phyloP scores from a whole-genome alignment of 2,329 filamentous ascomycete genomes.

The Ophiostoma montium region DNA sequence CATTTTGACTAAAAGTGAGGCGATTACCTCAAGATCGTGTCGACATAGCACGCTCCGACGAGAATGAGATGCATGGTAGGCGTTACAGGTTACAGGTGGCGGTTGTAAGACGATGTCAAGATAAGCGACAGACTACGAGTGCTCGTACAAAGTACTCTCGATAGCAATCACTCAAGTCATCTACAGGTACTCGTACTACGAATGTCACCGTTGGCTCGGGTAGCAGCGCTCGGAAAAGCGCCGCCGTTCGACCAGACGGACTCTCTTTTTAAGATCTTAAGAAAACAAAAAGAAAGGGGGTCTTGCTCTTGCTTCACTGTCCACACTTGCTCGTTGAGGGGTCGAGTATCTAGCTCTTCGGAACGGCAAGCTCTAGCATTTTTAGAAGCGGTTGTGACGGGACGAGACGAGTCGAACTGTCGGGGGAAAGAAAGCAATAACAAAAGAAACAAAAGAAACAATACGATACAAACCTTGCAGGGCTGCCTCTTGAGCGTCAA shows the following conservation, averaged over 20 bases:
- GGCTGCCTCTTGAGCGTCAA: neutral
- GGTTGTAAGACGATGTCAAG: neutral
- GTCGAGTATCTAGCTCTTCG: constrained; percentile 18
- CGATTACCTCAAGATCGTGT: constrained; percentile 49
- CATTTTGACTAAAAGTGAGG: too few species aligned
- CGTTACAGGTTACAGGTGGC: too few species aligned
- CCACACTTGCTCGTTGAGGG: constrained; percentile 51
- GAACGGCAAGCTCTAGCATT: constrained; percentile 54
- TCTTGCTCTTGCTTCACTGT: constrained; percentile 50
- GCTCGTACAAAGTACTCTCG: neutral
- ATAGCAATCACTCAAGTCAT: too few species aligned
- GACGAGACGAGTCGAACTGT: neutral
- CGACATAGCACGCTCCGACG: constrained; percentile 55
- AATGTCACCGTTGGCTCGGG: constrained; percentile 2
- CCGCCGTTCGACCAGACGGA: constrained; percentile 15
- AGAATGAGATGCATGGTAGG: constrained; percentile 48
- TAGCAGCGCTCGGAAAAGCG: neutral
- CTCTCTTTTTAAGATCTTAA: constrained; percentile 1
- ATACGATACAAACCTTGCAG: neutral
- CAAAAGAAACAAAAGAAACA: neutral
- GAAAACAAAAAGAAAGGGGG: constrained; percentile 8
- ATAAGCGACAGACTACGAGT: neutral
- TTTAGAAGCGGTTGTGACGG: constrained; percentile 34
- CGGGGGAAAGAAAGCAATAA: neutral
- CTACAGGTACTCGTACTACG: neutral